Evolutionary conservation across 2,329 filamentous ascomycete genomes (phyloP).

Genomic region (Paradendryphiella salina): DNA sequence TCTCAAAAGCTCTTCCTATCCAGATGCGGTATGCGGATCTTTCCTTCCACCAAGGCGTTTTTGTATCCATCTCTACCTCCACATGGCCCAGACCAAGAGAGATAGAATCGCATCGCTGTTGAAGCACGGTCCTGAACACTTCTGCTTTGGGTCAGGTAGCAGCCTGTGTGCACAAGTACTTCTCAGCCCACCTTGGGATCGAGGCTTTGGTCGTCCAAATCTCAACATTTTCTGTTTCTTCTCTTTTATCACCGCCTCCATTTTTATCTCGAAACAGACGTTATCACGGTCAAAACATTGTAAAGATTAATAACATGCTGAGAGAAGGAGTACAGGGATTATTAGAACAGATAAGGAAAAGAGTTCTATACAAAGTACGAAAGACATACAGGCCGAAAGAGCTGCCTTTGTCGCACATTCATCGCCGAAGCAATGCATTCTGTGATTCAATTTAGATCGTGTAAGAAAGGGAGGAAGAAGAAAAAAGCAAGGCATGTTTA

Average conservation of each 20-base stretch:
- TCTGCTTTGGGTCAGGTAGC: too few relatives aligned
- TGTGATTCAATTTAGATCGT: slow-evolving; percentile 20
- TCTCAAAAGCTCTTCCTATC: too few relatives aligned
- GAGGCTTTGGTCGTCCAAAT: too few relatives aligned
- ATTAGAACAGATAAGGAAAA: slow-evolving; percentile 10
- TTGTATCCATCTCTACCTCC: too few relatives aligned
- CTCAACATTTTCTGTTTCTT: too few relatives aligned
- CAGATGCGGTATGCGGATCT: too few relatives aligned
- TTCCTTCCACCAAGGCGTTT: too few relatives aligned
- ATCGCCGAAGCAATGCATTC: slow-evolving; percentile 11
- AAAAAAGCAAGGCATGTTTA: slow-evolving; percentile 11
- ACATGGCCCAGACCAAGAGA: too few relatives aligned
- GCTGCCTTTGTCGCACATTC: slow-evolving; percentile 9
- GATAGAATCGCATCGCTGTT: too few relatives aligned
- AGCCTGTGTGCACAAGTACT: too few relatives aligned
- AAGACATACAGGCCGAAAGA: slow-evolving; percentile 6
- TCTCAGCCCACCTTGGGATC: too few relatives aligned
- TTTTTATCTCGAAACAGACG: not conserved
- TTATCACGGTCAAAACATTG: not conserved
- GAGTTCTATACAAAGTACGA: slow-evolving; percentile 13
- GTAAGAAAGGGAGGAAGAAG: slow-evolving; percentile 8
- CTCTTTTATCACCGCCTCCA: not conserved
- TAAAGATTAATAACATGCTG: not conserved
- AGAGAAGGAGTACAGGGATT: not conserved
- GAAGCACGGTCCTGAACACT: too few relatives aligned